Conservation (phyloP, 768 basidiomycete species). For the Baorangia bicolor region DNA sequence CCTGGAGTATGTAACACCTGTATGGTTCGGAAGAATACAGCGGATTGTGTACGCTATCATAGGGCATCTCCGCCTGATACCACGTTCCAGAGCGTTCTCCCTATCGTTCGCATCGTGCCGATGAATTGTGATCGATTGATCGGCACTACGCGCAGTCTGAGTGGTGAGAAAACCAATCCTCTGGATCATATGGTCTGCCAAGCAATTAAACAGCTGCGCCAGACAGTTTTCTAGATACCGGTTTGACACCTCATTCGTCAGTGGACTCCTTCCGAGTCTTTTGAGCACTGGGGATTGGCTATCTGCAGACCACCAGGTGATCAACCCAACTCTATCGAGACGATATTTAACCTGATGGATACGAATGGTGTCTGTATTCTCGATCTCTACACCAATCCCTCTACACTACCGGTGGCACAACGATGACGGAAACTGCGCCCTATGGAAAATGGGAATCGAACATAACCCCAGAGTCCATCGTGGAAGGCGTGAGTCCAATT, state of each 20-base stretch:
- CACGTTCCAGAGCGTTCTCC: background rate
- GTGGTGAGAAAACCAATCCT: background rate
- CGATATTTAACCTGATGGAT: background rate
- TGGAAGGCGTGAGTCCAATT: constrained; percentile 40
- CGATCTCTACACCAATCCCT: background rate
- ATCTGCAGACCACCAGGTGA: background rate
- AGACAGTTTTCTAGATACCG: background rate
- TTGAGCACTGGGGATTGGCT: background rate
- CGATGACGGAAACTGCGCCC: constrained; percentile 38
- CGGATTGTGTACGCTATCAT: background rate
- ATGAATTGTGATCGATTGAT: background rate
- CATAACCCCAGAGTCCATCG: constrained; percentile 51
- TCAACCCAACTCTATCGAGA: background rate
- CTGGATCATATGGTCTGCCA: background rate
- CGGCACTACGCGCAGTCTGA: background rate
- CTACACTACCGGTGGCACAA: background rate
- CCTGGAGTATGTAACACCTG: background rate
- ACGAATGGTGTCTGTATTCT: background rate
- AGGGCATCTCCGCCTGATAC: background rate
- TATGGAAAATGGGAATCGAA: constrained; percentile 65
- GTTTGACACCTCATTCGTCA: background rate
- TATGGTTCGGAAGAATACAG: background rate
- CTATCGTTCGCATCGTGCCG: too few relatives aligned
- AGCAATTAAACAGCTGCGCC: background rate
- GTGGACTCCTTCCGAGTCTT: background rate